Conservation (phyloP, 2,329 filamentous ascomycete genomes). For the Aspergillus oerlinghausenensis region DNA sequence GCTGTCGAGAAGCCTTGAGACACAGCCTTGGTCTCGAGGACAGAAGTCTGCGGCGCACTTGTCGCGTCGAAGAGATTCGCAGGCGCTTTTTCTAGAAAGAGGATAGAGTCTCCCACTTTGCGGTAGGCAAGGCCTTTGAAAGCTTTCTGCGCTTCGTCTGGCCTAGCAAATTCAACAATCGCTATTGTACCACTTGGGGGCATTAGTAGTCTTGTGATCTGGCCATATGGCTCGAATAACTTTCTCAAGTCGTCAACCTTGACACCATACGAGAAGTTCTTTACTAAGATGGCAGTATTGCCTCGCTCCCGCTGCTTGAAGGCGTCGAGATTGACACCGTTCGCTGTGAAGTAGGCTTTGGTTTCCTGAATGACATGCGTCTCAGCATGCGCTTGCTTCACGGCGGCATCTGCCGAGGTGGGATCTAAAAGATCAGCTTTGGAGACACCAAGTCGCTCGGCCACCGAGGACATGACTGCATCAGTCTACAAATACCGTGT, state of each 20-base stretch:
- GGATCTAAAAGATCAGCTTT: slow-evolving; percentile 92
- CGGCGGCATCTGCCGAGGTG: slow-evolving; percentile 88
- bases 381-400: slow-evolving; percentile 95
- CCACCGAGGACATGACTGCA: slow-evolving; percentile 85
- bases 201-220: slow-evolving; percentile 78
- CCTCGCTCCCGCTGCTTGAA: slow-evolving; percentile 83
- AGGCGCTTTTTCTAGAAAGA: slow-evolving; percentile 92
- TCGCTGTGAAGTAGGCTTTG: slow-evolving; percentile 80
- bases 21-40: slow-evolving; percentile 27
- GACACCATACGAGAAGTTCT: slow-evolving; percentile 88
- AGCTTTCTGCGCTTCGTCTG: slow-evolving; percentile 74
- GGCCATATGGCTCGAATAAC: slow-evolving; percentile 81
- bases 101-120: slow-evolving; percentile 81
- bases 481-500: slow-evolving; percentile 49
- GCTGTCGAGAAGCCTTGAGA: slow-evolving; percentile 40
- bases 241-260: slow-evolving; percentile 71
- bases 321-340: slow-evolving; percentile 86
- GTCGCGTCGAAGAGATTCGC: slow-evolving; percentile 64
- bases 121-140: slow-evolving; percentile 84
- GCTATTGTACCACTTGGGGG: slow-evolving; percentile 90
- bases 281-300: slow-evolving; percentile 82
- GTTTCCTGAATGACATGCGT: slow-evolving; percentile 95
- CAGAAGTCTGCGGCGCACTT: slow-evolving; percentile 28
- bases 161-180: slow-evolving; percentile 79
- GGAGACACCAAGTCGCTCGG: slow-evolving; percentile 77